Evolutionary conservation across 2,329 filamentous ascomycete genomes (phyloP).

Genomic region (Paracorniculantispora psalliotae): DNA sequence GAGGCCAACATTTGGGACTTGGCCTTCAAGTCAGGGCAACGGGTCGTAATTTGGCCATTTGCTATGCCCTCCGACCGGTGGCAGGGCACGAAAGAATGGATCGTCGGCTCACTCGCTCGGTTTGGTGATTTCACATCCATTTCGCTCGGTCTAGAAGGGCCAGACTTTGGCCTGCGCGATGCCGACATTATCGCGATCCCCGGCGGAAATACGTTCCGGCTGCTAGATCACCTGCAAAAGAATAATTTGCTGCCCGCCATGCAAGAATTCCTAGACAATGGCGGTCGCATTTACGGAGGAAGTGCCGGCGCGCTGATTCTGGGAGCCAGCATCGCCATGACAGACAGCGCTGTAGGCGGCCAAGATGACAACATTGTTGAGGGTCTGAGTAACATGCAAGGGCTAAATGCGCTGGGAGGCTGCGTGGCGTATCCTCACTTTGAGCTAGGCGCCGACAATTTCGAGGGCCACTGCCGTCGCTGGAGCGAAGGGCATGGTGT

Average conservation of each 20-base stretch:
- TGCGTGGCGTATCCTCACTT: constrained; percentile 2
- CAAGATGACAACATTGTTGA: neutral
- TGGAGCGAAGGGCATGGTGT: neutral
- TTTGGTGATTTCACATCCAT: neutral
- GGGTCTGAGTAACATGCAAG: neutral
- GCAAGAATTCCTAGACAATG: neutral
- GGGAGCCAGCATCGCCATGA: neutral
- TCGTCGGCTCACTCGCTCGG: neutral
- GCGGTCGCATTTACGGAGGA: neutral
- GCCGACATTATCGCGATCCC: constrained; percentile 7
- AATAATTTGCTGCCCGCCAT: neutral
- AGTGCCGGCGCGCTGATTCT: constrained; percentile 2
- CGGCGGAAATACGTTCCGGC: constrained; percentile 9
- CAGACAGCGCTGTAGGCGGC: constrained; percentile 6
- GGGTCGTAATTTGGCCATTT: constrained; percentile 1
- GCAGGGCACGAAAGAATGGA: neutral
- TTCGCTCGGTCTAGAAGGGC: neutral
- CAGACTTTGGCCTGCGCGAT: constrained; percentile 3
- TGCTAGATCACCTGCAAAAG: constrained; percentile 4
- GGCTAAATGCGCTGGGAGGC: neutral
- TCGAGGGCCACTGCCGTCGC: constrained; percentile 6
- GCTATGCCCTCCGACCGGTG: neutral
- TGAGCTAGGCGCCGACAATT: neutral
- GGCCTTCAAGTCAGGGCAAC: neutral
- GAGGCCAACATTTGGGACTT: neutral